phyloP scores from a whole-genome alignment of 1,284 basidiomycete genomes.

The Sanghuangporus baumii region DNA sequence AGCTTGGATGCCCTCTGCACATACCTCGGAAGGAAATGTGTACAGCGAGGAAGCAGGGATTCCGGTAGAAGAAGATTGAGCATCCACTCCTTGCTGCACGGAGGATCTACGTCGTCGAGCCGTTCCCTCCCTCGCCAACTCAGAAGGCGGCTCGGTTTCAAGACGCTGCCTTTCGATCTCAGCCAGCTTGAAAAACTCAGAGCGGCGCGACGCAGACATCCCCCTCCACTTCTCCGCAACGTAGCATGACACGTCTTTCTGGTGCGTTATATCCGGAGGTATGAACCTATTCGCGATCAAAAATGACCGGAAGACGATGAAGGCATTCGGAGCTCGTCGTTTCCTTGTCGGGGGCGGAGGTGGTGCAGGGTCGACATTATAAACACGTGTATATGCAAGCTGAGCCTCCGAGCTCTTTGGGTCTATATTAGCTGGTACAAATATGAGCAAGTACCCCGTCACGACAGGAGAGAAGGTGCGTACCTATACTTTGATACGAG shows the following conservation, averaged over 20 bases:
- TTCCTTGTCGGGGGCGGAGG: background rate
- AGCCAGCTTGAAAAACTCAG: slow-evolving; percentile 1
- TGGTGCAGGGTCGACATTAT: background rate
- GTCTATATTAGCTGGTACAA: background rate
- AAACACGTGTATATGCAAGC: background rate
- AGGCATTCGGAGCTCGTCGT: slow-evolving; percentile 1
- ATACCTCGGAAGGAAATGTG: background rate
- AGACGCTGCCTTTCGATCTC: background rate
- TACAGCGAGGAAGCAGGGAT: background rate
- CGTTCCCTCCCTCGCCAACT: slow-evolving; percentile 17
- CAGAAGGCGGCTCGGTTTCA: background rate
- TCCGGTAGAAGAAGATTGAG: slow-evolving; percentile 14
- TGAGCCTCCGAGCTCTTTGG: background rate
- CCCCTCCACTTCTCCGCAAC: slow-evolving; percentile 2
- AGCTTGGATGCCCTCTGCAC: background rate
- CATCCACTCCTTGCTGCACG: background rate
- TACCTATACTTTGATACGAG: background rate
- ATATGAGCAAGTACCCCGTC: background rate
- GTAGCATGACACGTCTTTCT: slow-evolving; percentile 4
- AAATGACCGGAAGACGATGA: slow-evolving; percentile 8
- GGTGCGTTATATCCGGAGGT: background rate
- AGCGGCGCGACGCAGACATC: background rate
- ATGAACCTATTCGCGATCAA: background rate
- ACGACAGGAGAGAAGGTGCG: background rate
- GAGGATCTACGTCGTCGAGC: slow-evolving; percentile 23